Evolutionary conservation across 768 basidiomycete species (phyloP).

Genomic region (Tephrocybe rancida): DNA sequence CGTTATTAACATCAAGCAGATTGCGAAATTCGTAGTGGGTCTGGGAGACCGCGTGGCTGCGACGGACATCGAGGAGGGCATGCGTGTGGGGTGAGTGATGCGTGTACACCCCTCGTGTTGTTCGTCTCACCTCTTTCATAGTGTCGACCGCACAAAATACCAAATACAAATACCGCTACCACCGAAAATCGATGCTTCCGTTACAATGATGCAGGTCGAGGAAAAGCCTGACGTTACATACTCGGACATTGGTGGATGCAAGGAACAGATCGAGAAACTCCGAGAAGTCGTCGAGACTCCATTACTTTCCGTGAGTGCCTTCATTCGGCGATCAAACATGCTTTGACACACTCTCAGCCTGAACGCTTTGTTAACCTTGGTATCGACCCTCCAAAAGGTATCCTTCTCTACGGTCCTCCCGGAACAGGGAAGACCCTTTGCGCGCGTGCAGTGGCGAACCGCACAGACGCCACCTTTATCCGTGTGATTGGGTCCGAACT

Average conservation of each 20-base stretch:
- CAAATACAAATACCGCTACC: slow-evolving; percentile 98
- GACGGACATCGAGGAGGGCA: slow-evolving; percentile 99
- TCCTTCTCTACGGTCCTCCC: slow-evolving; percentile 92
- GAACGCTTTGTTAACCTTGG: slow-evolving; percentile 98
- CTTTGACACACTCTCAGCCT: slow-evolving; percentile 56
- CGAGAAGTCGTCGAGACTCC: slow-evolving; percentile 98
- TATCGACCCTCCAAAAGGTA: slow-evolving; percentile 98
- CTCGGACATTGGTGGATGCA: slow-evolving; percentile 97
- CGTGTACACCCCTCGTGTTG: background rate
- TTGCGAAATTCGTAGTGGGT: slow-evolving; percentile 98
- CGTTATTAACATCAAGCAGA: slow-evolving; percentile 99
- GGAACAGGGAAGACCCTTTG: slow-evolving; percentile 99
- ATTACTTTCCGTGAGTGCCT: slow-evolving; percentile 75
- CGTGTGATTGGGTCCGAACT: slow-evolving; percentile 98
- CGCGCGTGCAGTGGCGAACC: slow-evolving; percentile 96
- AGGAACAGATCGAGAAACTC: slow-evolving; percentile 99
- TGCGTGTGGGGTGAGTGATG: slow-evolving; percentile 91
- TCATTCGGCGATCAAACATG: background rate
- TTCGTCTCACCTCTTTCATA: slow-evolving; percentile 32
- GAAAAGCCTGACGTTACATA: slow-evolving; percentile 99
- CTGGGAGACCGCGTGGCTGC: slow-evolving; percentile 95
- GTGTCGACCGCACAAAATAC: slow-evolving; percentile 95
- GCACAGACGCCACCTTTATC: slow-evolving; percentile 98
- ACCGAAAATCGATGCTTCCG: slow-evolving; percentile 98
- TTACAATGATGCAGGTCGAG: slow-evolving; percentile 99